Percentiles rank a stretch among this genome's conserved stretches.
phyloP scores from a whole-genome alignment of 2,329 filamentous ascomycete species.

The Cladosporium sp. region DNA sequence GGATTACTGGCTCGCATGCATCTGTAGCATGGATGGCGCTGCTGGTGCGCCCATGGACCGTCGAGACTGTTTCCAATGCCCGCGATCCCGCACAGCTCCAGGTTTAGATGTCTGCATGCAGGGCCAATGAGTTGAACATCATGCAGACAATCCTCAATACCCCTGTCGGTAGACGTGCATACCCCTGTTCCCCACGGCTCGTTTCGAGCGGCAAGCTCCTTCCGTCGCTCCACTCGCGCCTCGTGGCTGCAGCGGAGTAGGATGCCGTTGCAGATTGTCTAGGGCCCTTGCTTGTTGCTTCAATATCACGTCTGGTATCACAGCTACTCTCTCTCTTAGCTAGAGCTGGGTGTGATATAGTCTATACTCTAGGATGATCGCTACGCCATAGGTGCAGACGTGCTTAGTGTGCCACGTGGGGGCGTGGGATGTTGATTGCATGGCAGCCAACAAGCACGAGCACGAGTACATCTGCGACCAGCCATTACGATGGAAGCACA shows the following conservation, averaged over 20 bases:
- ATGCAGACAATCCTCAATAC: neutral
- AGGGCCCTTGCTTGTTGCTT: neutral
- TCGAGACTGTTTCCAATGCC: neutral
- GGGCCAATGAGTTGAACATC: neutral
- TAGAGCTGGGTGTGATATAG: neutral
- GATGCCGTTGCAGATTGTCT: neutral
- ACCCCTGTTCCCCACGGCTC: slow-evolving; percentile 1
- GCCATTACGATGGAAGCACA: neutral
- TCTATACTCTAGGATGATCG: neutral
- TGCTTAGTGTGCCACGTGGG: neutral
- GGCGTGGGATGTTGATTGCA: neutral
- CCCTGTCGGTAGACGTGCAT: slow-evolving; percentile 1
- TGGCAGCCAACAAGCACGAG: neutral
- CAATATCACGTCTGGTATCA: neutral
- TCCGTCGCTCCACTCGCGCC: neutral
- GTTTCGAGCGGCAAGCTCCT: slow-evolving; percentile 1
- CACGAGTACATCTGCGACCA: neutral
- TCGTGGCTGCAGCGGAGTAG: neutral
- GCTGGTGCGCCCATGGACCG: neutral
- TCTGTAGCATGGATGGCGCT: neutral
- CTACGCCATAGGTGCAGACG: neutral
- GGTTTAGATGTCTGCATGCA: neutral
- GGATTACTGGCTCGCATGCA: neutral
- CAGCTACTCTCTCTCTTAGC: neutral
- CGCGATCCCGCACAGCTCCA: neutral